These are phyloP conservation scores for Helicocarpus griseus DNA, from an alignment of 2,329 filamentous ascomycete species.

Conservation along the genomic window DNA sequence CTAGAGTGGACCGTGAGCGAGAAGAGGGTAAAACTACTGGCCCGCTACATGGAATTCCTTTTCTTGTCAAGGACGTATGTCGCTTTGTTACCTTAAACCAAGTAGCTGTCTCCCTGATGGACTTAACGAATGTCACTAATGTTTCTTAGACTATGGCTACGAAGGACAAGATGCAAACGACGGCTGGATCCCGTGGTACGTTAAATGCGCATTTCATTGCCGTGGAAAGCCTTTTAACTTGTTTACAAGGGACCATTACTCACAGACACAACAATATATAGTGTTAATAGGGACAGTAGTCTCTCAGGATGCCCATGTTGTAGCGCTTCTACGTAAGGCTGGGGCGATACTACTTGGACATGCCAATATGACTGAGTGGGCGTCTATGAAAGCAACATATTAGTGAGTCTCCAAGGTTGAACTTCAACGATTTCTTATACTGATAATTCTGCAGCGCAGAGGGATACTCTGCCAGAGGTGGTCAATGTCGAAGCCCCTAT, in stretches of 20 bases:
- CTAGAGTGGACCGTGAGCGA: constrained; percentile 48
- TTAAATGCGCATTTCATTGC: not conserved
- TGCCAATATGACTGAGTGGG: constrained; percentile 63
- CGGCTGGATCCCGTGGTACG: constrained; percentile 47
- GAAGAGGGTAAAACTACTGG: constrained; percentile 42
- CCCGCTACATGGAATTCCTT: constrained; percentile 60
- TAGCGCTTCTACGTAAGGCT: constrained; percentile 51
- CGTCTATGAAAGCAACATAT: constrained; percentile 57
- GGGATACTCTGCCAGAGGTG: constrained; percentile 56
- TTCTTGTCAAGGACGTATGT: constrained; percentile 52
- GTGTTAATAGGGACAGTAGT: constrained; percentile 48
- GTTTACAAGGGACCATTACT: too few relatives aligned
- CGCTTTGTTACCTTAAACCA: not conserved
- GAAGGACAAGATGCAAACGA: constrained; percentile 58
- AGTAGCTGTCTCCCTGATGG: too few relatives aligned
- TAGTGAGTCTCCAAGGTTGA: constrained; percentile 38
- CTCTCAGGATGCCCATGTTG: constrained; percentile 56
- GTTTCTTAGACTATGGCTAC: constrained; percentile 45
- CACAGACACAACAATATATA: not conserved
- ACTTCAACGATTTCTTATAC: not conserved
- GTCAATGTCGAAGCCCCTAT: constrained; percentile 56
- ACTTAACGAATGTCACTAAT: not conserved
- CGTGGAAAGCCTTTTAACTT: too few relatives aligned
- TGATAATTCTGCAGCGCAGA: constrained; percentile 27
- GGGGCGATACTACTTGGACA: constrained; percentile 64